Conservation (phyloP, 371 early-diverging fungal species). For the Capillidium rhysosporum region DNA sequence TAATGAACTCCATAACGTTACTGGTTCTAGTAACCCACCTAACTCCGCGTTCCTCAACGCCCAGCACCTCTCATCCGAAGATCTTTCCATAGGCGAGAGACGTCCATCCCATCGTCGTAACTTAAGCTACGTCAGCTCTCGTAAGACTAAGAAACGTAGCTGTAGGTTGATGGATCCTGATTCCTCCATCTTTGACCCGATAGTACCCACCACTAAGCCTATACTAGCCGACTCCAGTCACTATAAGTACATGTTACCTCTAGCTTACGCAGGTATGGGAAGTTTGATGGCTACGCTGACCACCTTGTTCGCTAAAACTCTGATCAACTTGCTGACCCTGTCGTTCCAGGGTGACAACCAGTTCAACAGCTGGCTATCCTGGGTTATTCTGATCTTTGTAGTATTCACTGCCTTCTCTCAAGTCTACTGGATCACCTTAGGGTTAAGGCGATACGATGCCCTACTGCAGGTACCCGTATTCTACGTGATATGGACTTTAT, state of each 20-base stretch:
- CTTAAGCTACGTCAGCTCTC: neutral
- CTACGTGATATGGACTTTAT: conserved; percentile 59
- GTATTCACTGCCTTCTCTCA: conserved; percentile 56
- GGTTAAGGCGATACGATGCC: conserved; percentile 64
- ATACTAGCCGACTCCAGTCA: conserved; percentile 12
- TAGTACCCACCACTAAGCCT: neutral
- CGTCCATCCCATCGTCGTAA: neutral
- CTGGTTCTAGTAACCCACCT: neutral
- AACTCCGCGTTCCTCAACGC: too few species aligned
- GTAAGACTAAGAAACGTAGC: neutral
- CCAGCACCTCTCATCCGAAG: conserved; percentile 3
- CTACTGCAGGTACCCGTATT: conserved; percentile 69
- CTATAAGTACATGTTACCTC: conserved; percentile 25
- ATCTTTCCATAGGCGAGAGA: too few species aligned
- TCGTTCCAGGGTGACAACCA: conserved; percentile 54
- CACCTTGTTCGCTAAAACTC: conserved; percentile 62
- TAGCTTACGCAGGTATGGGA: conserved; percentile 43
- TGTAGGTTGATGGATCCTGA: neutral
- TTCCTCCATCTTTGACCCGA: neutral
- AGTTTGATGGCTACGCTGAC: conserved; percentile 68
- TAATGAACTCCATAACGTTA: neutral
- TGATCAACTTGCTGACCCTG: conserved; percentile 52
- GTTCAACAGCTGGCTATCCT: conserved; percentile 37
- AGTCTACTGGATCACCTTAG: conserved; percentile 68
- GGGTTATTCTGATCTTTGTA: conserved; percentile 45